Evolutionary conservation across 2,329 filamentous ascomycete genomes (phyloP).

Genomic region (Paecilomyces variotii): DNA sequence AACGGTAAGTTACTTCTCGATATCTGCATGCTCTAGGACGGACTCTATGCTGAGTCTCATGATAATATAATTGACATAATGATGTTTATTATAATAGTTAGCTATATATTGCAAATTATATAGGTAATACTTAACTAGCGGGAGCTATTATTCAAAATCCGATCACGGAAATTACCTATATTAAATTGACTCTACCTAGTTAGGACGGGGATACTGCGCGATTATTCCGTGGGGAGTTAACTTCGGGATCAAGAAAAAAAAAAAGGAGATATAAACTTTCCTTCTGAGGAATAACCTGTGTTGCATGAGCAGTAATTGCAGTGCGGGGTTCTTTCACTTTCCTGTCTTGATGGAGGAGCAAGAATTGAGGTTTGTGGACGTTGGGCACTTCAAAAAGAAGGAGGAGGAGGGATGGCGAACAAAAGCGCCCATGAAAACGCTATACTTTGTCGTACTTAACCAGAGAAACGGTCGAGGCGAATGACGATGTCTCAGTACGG

Average conservation of each 20-base stretch:
- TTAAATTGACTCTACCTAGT: background rate
- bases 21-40: too few species aligned
- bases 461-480: too few species aligned
- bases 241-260: background rate
- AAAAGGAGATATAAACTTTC: background rate
- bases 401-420: background rate
- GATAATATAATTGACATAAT: too few species aligned
- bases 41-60: too few species aligned
- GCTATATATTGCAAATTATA: too few species aligned
- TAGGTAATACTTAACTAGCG: background rate
- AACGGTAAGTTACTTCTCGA: too few species aligned
- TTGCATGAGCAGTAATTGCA: background rate
- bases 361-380: background rate
- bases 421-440: too few species aligned
- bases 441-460: too few species aligned
- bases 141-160: background rate
- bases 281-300: background rate
- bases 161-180: background rate
- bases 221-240: background rate
- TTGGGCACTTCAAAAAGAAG: background rate
- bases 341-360: background rate
- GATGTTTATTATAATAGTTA: too few species aligned
- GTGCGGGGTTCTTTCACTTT: background rate
- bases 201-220: background rate
- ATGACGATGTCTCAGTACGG: too few species aligned